These are phyloP conservation scores for Trichoderma koningiopsis DNA, from an alignment of 2,329 filamentous ascomycete species.

Conservation along the genomic window DNA sequence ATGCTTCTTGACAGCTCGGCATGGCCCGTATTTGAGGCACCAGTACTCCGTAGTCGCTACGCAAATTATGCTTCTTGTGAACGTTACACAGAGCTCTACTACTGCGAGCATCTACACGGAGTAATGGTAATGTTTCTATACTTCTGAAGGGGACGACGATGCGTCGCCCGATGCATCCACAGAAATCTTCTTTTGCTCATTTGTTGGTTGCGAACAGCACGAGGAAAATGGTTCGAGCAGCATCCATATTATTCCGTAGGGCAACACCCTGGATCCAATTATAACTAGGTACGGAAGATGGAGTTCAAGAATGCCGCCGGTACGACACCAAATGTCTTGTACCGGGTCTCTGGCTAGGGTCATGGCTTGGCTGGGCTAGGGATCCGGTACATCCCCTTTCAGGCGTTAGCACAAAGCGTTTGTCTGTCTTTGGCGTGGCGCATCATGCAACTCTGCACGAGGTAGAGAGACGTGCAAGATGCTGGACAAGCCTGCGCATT, in stretches of 20 bases:
- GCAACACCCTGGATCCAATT: not conserved
- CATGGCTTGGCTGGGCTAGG: conserved; percentile 1
- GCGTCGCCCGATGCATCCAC: not conserved
- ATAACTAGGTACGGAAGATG: not conserved
- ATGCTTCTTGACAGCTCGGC: conserved; percentile 13
- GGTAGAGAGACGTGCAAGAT: not conserved
- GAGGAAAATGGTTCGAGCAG: not conserved
- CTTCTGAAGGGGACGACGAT: not conserved
- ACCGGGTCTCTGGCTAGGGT: conserved; percentile 12
- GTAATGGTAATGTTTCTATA: not conserved
- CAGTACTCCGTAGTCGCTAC: not conserved
- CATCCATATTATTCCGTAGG: not conserved
- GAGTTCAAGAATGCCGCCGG: not conserved
- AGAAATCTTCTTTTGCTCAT: not conserved
- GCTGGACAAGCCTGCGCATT: not conserved
- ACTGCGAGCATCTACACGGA: not conserved
- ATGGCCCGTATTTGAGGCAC: not conserved
- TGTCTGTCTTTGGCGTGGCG: conserved; percentile 24
- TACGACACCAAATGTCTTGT: conserved; percentile 6
- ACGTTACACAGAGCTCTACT: not conserved
- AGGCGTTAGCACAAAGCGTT: conserved; percentile 18
- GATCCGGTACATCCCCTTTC: conserved; percentile 19
- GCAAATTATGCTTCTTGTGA: not conserved
- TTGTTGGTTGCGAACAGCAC: not conserved
- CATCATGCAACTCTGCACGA: conserved; percentile 9